Evolutionary conservation across 495 filamentous ascomycete species (phyloP), one percentile per base, ranked within the genome.

Genomic region (Jackrogersella minutella): DNA sequence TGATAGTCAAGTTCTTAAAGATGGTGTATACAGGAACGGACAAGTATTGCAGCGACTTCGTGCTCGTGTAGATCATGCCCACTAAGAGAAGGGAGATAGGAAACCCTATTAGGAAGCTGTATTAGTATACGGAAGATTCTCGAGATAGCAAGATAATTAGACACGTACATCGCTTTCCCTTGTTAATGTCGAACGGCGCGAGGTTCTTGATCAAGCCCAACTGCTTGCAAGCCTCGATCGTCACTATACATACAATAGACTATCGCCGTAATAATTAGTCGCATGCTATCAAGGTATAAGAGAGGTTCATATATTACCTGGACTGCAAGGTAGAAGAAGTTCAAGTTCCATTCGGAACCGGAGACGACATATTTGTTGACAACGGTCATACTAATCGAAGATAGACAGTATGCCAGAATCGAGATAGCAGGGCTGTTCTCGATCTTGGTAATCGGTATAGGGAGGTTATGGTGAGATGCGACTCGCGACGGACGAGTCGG

Each of bases 1-100:
- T 99, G 78, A 95, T 99, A 50, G 95, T 98, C 82, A 99, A 78
- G 78, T 99, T 99, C 85, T 99, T 99, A 86, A 99, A 99, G 77
- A 99, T 99, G 50, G 95, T 99, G 81, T 99, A 99, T 3, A 99
- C 95, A 10, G 95, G 95, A 52, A 99, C 96, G 14, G 92, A 97
- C 59, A 99, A 89, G 80, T 88, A 98, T 77, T 97, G 93, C 49
- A 99, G 88, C 17, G 95, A 94, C 81, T 97, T 97, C 75, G 91
- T 93, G 73, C 91, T 88, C 46, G 95, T 98, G 83, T 98, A 99
- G 79, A 98, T 99, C 94, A 97, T 99, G 69, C 93, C 93, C 76
- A 99, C 96, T 62, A 99, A 88, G 56, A 97, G 88, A 40, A 98
- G 82, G 44, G 96, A 97, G 74, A 99, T 92, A 39, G 95, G 95